Evolutionary conservation across 1,284 basidiomycete genomes (phyloP).

Genomic region (Leccinum pachyderme): DNA sequence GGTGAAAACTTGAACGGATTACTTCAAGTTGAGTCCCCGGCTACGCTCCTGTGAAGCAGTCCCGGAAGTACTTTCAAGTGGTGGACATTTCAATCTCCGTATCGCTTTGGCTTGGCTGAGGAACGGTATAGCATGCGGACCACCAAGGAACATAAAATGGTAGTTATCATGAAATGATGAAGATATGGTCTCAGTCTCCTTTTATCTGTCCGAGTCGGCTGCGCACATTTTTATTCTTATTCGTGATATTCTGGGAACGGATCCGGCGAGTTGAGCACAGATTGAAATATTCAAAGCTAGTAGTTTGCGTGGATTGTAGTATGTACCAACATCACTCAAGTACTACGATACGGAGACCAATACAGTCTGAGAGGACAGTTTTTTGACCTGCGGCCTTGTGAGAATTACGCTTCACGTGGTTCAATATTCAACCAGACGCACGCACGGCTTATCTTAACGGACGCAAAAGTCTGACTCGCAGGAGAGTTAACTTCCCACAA

Average conservation of each 20-base stretch:
- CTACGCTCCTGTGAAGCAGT: background rate
- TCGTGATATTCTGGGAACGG: background rate
- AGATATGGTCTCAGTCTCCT: background rate
- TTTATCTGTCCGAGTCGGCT: background rate
- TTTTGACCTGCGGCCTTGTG: background rate
- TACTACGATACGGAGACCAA: background rate
- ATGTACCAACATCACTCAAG: background rate
- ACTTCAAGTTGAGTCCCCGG: background rate
- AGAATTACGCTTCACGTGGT: background rate
- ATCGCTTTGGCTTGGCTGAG: background rate
- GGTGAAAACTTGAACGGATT: background rate
- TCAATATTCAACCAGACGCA: background rate
- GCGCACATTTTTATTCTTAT: background rate
- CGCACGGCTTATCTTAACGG: background rate
- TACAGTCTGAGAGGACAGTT: background rate
- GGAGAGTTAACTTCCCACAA: background rate
- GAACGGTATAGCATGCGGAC: background rate
- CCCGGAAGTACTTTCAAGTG: background rate
- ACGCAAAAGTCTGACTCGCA: background rate
- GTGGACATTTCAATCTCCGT: background rate
- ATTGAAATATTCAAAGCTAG: background rate
- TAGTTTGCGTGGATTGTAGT: background rate
- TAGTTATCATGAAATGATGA: background rate
- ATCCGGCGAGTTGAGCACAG: background rate
- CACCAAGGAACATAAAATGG: background rate